phyloP scores from a whole-genome alignment of 257 asterid species.

The Ligustrum vulgare region DNA sequence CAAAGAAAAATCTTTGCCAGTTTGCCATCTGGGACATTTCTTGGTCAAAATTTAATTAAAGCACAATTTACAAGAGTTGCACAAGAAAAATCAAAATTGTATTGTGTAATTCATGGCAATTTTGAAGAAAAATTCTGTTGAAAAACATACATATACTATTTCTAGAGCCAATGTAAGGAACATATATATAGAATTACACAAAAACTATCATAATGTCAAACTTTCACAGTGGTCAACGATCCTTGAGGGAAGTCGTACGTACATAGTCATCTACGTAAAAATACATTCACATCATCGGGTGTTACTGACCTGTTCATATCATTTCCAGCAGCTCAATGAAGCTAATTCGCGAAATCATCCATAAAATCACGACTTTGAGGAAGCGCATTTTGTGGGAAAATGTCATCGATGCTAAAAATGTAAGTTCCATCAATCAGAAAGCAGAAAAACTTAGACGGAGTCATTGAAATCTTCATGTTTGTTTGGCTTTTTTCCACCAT shows the following conservation, averaged over 20 bases:
- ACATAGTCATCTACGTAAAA: slow-evolving; percentile 15
- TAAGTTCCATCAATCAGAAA: not conserved
- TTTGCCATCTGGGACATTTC: too few species aligned
- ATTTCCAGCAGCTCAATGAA: slow-evolving; percentile 1
- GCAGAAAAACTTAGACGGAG: not conserved
- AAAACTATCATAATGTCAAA: not conserved
- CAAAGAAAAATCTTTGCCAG: not conserved
- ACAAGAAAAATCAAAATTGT: too few species aligned
- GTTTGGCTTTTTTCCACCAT: slow-evolving; percentile 24
- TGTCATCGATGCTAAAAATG: not conserved
- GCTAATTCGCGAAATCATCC: slow-evolving; percentile 12
- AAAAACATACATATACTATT: slow-evolving; percentile 1
- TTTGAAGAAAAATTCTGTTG: not conserved
- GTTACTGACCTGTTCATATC: slow-evolving; percentile 1
- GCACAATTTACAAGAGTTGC: not conserved
- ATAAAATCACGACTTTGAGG: slow-evolving; percentile 30
- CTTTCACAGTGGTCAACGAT: too few species aligned
- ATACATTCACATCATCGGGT: slow-evolving; percentile 7
- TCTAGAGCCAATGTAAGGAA: not conserved
- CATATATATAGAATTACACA: not conserved
- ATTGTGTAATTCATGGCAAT: not conserved
- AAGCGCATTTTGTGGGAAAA: not conserved
- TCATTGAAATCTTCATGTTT: slow-evolving; percentile 24
- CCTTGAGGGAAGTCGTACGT: not conserved
- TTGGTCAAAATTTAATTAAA: not conserved